Evolutionary conservation across 306 rosid species (phyloP).

Genomic region (Vicia villosa): DNA sequence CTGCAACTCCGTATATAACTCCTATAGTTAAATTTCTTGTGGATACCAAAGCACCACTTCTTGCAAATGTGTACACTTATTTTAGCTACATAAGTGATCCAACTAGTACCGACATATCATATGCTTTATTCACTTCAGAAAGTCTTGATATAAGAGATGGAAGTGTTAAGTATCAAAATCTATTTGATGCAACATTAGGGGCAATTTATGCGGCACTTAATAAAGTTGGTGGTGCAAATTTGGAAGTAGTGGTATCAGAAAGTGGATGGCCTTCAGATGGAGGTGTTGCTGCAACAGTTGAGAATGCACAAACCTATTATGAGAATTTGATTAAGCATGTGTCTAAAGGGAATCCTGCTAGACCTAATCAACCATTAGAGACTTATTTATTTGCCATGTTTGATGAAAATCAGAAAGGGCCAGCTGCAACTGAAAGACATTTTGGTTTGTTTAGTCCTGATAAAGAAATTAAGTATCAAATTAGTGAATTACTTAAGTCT

Average conservation of each 20-base stretch:
- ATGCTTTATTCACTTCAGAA: background rate
- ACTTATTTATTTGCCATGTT: conserved; percentile 36
- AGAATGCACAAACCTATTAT: conserved; percentile 47
- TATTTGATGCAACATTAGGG: conserved; percentile 51
- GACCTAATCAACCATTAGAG: conserved; percentile 32
- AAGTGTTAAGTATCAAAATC: conserved; percentile 39
- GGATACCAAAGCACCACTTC: conserved; percentile 54
- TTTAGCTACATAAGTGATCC: conserved; percentile 27
- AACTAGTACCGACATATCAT: background rate
- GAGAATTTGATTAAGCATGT: conserved; percentile 53
- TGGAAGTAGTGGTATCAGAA: conserved; percentile 42
- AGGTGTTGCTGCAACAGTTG: conserved; percentile 29
- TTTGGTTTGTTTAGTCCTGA: conserved; percentile 41
- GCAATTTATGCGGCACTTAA: conserved; percentile 54
- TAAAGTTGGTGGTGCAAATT: conserved; percentile 43
- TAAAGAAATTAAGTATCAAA: conserved; percentile 36
- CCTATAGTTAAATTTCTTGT: conserved; percentile 48
- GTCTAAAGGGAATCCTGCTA: conserved; percentile 49
- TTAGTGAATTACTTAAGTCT: background rate
- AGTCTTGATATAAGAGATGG: background rate
- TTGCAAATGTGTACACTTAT: conserved; percentile 61
- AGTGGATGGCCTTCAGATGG: conserved; percentile 40
- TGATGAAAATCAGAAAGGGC: conserved; percentile 37
- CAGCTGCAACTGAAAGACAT: conserved; percentile 21
- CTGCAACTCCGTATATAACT: conserved; percentile 36